Conservation (phyloP, 2,329 filamentous ascomycete species). For the Aspergillus texensis region DNA sequence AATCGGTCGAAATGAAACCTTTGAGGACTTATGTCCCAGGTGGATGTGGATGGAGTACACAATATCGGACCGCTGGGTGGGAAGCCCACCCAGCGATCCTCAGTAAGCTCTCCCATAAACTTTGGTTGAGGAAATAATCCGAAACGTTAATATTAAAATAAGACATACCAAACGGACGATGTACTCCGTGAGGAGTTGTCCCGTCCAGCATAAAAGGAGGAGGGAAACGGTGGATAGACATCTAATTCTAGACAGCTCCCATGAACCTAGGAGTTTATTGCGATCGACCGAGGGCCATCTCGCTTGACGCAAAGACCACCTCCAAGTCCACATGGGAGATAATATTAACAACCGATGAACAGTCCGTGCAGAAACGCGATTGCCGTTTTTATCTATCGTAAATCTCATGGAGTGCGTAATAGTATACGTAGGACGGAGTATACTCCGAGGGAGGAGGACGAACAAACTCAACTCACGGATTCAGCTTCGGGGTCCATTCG, state of each 20-base stretch:
- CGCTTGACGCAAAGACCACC: constrained; percentile 20
- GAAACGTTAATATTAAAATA: neutral
- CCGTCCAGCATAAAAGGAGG: neutral
- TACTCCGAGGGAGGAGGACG: neutral
- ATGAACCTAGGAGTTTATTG: constrained; percentile 13
- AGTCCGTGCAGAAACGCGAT: constrained; percentile 17
- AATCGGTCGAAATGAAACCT: neutral
- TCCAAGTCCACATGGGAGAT: constrained; percentile 17
- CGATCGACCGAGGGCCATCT: constrained; percentile 17
- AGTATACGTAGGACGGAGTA: constrained; percentile 3
- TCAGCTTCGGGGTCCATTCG: neutral
- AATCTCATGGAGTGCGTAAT: neutral
- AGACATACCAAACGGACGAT: neutral
- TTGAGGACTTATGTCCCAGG: neutral
- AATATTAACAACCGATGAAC: constrained; percentile 15
- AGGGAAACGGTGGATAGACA: neutral
- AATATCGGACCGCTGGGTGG: neutral
- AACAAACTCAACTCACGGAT: neutral
- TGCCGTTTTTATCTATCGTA: neutral
- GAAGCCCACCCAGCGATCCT: neutral
- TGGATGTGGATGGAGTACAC: neutral
- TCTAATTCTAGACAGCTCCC: neutral
- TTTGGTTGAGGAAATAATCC: neutral
- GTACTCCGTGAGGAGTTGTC: neutral
- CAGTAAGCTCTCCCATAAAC: neutral